phyloP scores from a whole-genome alignment of 1,139 yeast species.

The Diutina ranongensis region DNA sequence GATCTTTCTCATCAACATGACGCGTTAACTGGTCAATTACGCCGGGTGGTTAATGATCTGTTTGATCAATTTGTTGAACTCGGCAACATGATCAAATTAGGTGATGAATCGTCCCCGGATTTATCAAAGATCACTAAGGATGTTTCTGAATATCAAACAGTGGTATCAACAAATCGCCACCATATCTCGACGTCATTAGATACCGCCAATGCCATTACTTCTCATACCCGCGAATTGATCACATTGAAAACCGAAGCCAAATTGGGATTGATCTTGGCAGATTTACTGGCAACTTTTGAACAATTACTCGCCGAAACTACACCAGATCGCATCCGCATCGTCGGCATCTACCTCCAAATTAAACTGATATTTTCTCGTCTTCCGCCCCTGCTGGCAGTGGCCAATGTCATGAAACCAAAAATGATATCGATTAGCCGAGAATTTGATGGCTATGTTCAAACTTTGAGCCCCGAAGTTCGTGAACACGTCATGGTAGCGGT shows the following conservation, averaged over 20 bases:
- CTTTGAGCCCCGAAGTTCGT: not conserved
- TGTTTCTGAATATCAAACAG: not conserved
- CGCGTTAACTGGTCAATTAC: not conserved
- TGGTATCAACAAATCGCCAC: not conserved
- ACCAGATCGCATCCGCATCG: not conserved
- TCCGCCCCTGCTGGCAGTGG: not conserved
- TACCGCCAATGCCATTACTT: not conserved
- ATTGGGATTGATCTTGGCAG: not conserved
- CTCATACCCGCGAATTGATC: not conserved
- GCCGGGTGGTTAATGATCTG: conserved; percentile 1
- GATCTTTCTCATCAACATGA: not conserved
- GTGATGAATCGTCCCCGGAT: not conserved
- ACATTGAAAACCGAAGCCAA: not conserved
- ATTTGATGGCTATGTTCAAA: not conserved
- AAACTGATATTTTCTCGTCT: not conserved
- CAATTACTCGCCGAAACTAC: not conserved
- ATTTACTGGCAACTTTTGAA: conserved; percentile 3
- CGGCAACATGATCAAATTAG: not conserved
- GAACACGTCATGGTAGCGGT: not conserved
- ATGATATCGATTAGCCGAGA: not conserved
- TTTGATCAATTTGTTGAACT: conserved; percentile 1
- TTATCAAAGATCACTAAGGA: not conserved
- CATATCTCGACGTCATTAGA: not conserved
- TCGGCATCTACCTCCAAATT: not conserved
- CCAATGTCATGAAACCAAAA: not conserved